Evolutionary conservation across 2,329 filamentous ascomycete species (phyloP).

Genomic region (Ophiobolus disseminans): DNA sequence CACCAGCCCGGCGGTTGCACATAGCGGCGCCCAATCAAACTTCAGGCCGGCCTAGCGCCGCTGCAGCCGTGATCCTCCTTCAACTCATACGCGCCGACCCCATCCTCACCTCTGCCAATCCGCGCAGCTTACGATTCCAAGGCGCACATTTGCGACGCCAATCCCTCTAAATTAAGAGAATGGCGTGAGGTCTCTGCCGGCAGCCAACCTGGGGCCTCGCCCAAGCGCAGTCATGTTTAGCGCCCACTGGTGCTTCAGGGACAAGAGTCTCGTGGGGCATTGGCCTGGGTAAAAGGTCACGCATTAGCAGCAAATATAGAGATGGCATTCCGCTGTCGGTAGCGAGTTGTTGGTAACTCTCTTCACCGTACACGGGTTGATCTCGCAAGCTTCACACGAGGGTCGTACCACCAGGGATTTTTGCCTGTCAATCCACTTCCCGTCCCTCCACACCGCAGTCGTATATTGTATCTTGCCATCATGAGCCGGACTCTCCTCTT

Average conservation of each 20-base stretch:
- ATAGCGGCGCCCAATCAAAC: conserved; percentile 32
- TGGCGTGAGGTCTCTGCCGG: conserved; percentile 25
- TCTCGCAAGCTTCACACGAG: conserved; percentile 39
- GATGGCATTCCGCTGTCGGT: conserved; percentile 33
- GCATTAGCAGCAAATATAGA: conserved; percentile 45
- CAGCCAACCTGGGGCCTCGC: conserved; percentile 29
- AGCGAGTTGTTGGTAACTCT: conserved; percentile 29
- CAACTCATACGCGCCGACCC: conserved; percentile 43
- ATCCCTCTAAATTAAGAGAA: conserved; percentile 39
- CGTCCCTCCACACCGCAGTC: conserved; percentile 20
- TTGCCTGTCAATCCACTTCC: conserved; percentile 17
- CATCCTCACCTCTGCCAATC: conserved; percentile 38
- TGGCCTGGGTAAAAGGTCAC: conserved; percentile 28
- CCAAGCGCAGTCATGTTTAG: conserved; percentile 40
- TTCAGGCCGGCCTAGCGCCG: conserved; percentile 15
- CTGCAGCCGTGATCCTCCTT: conserved; percentile 43
- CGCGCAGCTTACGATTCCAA: conserved; percentile 32
- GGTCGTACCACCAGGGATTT: conserved; percentile 30
- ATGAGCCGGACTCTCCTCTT: conserved; percentile 38
- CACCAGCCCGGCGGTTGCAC: conserved; percentile 36
- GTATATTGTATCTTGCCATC: conserved; percentile 19
- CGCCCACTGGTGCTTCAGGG: conserved; percentile 27
- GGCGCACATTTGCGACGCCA: conserved; percentile 32
- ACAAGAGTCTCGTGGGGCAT: conserved; percentile 35
- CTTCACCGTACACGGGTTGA: conserved; percentile 32